Conservation (phyloP, 495 filamentous ascomycete species). For the Parathielavia appendiculata region DNA sequence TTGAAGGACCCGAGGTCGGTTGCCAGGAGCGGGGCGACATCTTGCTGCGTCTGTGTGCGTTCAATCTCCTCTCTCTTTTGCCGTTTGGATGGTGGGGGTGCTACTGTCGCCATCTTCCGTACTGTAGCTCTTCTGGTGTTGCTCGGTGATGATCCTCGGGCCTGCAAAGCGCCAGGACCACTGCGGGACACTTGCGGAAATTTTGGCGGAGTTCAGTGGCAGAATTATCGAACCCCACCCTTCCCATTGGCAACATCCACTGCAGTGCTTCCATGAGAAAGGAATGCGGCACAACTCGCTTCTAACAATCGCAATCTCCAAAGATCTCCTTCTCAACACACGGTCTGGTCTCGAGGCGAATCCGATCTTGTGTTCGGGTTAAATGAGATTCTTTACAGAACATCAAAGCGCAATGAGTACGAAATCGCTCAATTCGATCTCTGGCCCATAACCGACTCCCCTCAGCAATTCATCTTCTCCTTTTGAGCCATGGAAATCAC, state of each 20-base stretch:
- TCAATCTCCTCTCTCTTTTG: conserved; percentile 73
- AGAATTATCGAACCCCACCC: conserved; percentile 21
- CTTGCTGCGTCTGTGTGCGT: conserved; percentile 67
- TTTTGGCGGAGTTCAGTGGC: conserved; percentile 31
- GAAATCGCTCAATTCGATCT: too few relatives aligned
- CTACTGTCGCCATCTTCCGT: conserved; percentile 71
- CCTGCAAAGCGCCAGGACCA: neutral
- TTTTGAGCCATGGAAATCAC: neutral
- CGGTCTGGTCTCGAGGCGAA: too few relatives aligned
- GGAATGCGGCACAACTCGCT: too few relatives aligned
- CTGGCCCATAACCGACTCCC: too few relatives aligned
- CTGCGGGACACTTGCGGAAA: conserved; percentile 12
- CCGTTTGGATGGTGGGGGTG: conserved; percentile 87
- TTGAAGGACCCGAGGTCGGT: conserved; percentile 72
- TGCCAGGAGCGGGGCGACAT: conserved; percentile 61
- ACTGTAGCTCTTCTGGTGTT: neutral
- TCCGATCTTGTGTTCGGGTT: too few relatives aligned
- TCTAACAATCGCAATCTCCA: too few relatives aligned
- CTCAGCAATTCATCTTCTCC: neutral
- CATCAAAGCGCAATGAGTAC: too few relatives aligned
- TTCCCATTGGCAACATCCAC: neutral
- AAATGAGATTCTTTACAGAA: too few relatives aligned
- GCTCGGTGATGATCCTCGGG: neutral
- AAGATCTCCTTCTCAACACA: too few relatives aligned
- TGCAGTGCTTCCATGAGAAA: too few relatives aligned